Evolutionary conservation across 2,329 filamentous ascomycete genomes (phyloP).

Genomic region (Fusarium succisae): DNA sequence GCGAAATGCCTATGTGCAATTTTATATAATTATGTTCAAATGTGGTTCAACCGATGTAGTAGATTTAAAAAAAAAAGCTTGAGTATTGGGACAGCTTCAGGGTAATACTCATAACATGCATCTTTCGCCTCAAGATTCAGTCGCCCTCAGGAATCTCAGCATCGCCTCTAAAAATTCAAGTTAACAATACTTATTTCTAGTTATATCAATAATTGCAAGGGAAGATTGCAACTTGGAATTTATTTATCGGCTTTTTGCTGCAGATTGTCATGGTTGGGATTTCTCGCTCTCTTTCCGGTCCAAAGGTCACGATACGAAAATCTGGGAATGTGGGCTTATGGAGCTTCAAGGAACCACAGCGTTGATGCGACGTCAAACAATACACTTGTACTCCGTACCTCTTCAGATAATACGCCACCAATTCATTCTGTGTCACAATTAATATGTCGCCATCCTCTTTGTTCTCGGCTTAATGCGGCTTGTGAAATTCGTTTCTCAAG

Average conservation of each 20-base stretch:
- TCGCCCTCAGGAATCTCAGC: too few species aligned
- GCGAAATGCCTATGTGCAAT: fast-evolving
- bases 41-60: fast-evolving
- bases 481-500: not conserved
- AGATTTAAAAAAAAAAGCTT: not conserved
- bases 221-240: fast-evolving
- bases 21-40: fast-evolving
- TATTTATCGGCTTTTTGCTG: not conserved
- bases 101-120: not conserved
- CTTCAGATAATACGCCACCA: not conserved
- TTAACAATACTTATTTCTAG: too few species aligned
- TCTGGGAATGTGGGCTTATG: not conserved
- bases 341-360: not conserved
- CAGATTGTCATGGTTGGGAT: not conserved
- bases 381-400: not conserved
- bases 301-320: not conserved
- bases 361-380: not conserved
- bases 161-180: too few species aligned
- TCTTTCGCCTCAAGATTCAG: too few species aligned
- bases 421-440: not conserved
- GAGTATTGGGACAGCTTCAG: constrained; percentile 17
- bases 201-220: too few species aligned
- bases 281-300: too few species aligned
- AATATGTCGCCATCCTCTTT: not conserved
- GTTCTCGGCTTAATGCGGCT: constrained; percentile 8